Evolutionary conservation across 306 rosid genomes (phyloP).

Genomic region (Quercus variabilis): DNA sequence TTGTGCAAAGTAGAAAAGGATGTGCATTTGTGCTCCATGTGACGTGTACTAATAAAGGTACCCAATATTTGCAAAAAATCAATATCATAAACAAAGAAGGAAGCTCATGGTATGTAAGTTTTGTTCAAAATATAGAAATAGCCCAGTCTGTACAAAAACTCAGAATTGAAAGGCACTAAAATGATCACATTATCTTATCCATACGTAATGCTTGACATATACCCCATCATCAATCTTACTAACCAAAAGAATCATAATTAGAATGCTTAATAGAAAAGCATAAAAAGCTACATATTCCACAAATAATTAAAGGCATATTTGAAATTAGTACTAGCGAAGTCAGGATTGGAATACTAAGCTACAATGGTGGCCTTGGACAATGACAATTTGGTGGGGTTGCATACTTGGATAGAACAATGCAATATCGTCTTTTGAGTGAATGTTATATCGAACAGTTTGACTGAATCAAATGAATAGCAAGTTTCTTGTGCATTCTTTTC

Average conservation of each 20-base stretch:
- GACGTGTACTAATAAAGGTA: constrained; percentile 39
- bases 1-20: constrained; percentile 33
- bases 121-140: constrained; percentile 34
- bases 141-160: constrained; percentile 37
- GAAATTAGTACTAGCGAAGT: constrained; percentile 32
- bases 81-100: constrained; percentile 35
- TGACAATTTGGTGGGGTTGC: constrained; percentile 36
- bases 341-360: constrained; percentile 16
- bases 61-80: constrained; percentile 38
- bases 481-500: not conserved
- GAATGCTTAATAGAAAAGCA: constrained; percentile 50
- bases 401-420: constrained; percentile 3
- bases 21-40: constrained; percentile 53
- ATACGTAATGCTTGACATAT: constrained; percentile 45
- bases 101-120: constrained; percentile 44
- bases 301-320: constrained; percentile 30
- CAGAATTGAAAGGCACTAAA: constrained; percentile 51
- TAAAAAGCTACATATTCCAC: constrained; percentile 57
- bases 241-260: constrained; percentile 50
- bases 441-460: not conserved
- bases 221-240: constrained; percentile 29
- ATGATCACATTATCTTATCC: constrained; percentile 39
- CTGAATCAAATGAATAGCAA: not conserved
- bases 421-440: not conserved
- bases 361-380: constrained; percentile 39